Evolutionary conservation across 1,139 yeast species (phyloP).

Genomic region (Lodderomyces metapsilosis): DNA sequence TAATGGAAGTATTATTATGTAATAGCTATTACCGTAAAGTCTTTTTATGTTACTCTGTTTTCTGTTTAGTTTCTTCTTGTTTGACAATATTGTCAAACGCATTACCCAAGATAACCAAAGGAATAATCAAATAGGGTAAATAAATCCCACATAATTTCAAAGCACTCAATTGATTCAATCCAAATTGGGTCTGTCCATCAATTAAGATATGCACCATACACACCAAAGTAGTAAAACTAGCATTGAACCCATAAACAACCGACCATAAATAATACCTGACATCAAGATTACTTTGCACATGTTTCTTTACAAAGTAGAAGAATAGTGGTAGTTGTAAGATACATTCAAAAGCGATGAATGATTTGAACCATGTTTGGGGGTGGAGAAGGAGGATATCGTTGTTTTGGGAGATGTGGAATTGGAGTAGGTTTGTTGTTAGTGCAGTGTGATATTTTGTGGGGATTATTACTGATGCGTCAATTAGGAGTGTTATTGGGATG

Average conservation of each 20-base stretch:
- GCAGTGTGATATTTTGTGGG: slow-evolving; percentile 50
- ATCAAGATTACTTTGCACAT: slow-evolving; percentile 18
- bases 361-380: slow-evolving; percentile 64
- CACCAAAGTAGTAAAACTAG: slow-evolving; percentile 67
- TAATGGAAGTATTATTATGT: background rate
- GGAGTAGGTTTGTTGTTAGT: slow-evolving; percentile 48
- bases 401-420: slow-evolving; percentile 60
- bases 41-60: background rate
- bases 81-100: slow-evolving; percentile 6
- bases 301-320: slow-evolving; percentile 35
- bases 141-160: slow-evolving; percentile 52
- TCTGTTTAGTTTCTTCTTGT: too few relatives aligned
- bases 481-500: slow-evolving; percentile 68
- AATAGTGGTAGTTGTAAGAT: slow-evolving; percentile 78
- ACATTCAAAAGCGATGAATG: slow-evolving; percentile 71
- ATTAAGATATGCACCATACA: slow-evolving; percentile 51
- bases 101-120: slow-evolving; percentile 56
- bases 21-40: too few relatives aligned
- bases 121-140: slow-evolving; percentile 67
- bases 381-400: slow-evolving; percentile 65
- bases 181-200: slow-evolving; percentile 22
- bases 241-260: slow-evolving; percentile 74
- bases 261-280: slow-evolving; percentile 46
- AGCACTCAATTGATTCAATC: slow-evolving; percentile 33
- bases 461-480: slow-evolving; percentile 72